Base-by-base conservation (phyloP, 352 stramenopile genomes). In the Sclerospora graminicola region DNA sequence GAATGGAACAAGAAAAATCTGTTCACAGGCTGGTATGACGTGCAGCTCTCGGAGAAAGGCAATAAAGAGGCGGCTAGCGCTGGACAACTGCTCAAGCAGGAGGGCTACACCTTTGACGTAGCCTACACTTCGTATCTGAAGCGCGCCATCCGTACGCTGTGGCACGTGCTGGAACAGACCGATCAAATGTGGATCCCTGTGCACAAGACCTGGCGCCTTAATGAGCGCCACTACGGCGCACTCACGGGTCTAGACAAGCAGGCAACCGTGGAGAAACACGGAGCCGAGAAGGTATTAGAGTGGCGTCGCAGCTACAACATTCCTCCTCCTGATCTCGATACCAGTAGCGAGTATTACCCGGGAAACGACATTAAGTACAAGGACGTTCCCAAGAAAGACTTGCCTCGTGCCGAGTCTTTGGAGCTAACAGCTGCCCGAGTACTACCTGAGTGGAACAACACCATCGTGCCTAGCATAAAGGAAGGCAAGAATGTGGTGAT, bases 291-390 rank as follows among this genome's bases (percentile, higher is more conserved):
- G 41, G 94, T 98, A 39, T 83, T 95, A 42, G 68, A 98, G 53
- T 99, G 96, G 96, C 78, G 96, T 53, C 82, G 96, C 45, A 96
- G 80, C 57, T 99, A 98, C 75, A 94, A 98, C 74, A 96, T 98
- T 53, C 95, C 96, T 44, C 96, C 96, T 15, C 96, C 96, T 23
- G 57, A 78, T 34, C 76, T 98, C 5, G 89, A 64, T 82, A 97
- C 69, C 36, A 54, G 73, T 39, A 95, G 94, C 60, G 61, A 84
- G 54, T 95, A 95, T 66, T 97, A 92, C 60, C 90, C 88, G 3
- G 84, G 87, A 42, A 82, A 90, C 41, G 92, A 98, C 49, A 59
- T 90, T 19, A 84, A 85, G 48, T 97, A 98, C 75, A 52, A 82
- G 28, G 71, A 90, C 58, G 55, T 98, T 20, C 68, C 76, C 0